Evolutionary conservation across 257 asterid species (phyloP).

Genomic region (Solanum dulcamara): DNA sequence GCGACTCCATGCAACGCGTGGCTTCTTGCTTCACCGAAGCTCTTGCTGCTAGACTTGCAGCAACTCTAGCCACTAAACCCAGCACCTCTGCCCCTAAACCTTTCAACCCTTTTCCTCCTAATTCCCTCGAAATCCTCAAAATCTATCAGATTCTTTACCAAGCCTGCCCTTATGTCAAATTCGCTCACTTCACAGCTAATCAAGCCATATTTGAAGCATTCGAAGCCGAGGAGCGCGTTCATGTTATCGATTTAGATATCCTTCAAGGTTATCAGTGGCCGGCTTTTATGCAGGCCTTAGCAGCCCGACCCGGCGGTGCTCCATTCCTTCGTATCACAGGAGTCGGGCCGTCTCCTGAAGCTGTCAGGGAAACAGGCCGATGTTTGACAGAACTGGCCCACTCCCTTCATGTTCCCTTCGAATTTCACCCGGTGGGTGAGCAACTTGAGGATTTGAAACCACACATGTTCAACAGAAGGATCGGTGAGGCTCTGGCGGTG

Average conservation of each 20-base stretch:
- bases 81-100: constrained; percentile 25
- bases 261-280: constrained; percentile 95
- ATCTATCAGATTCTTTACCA: constrained; percentile 80
- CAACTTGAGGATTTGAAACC: constrained; percentile 64
- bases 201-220: constrained; percentile 86
- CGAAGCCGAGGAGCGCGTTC: constrained; percentile 62
- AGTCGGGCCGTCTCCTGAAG: constrained; percentile 56
- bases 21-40: constrained; percentile 78
- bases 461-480: constrained; percentile 68
- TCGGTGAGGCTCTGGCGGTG: constrained; percentile 81
- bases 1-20: constrained; percentile 86
- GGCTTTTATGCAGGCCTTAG: constrained; percentile 85
- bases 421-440: constrained; percentile 67
- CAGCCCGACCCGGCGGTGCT: constrained; percentile 75
- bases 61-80: constrained; percentile 55
- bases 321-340: constrained; percentile 77
- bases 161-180: constrained; percentile 80
- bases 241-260: constrained; percentile 74
- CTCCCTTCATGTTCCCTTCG: constrained; percentile 70
- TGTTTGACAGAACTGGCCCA: constrained; percentile 59
- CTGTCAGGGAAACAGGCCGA: constrained; percentile 59
- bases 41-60: constrained; percentile 49
- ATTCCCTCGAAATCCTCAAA: constrained; percentile 66
- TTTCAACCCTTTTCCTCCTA: constrained; percentile 61
- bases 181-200: constrained; percentile 81